phyloP scores from a whole-genome alignment of 176 grass and related monocot genomes.

The Dactylis glomerata region DNA sequence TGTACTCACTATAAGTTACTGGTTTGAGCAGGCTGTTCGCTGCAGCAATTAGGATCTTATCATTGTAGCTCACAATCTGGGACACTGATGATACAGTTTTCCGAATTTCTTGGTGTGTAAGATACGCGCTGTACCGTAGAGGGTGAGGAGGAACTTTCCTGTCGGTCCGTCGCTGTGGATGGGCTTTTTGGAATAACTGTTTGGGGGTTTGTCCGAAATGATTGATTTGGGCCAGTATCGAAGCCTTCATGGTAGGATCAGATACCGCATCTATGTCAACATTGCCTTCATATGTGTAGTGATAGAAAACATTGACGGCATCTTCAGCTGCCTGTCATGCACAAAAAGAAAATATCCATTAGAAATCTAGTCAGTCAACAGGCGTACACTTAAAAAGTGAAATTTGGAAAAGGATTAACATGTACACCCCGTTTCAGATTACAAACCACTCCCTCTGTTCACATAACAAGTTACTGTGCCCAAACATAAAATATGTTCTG shows the following conservation, averaged over 20 bases:
- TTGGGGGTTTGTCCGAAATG: slow-evolving; percentile 99
- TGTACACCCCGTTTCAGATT: slow-evolving; percentile 1
- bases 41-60: slow-evolving; percentile 68
- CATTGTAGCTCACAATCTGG: slow-evolving; percentile 93
- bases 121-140: slow-evolving; percentile 66
- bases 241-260: slow-evolving; percentile 99
- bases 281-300: slow-evolving; percentile 99
- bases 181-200: slow-evolving; percentile 89
- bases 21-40: slow-evolving; percentile 87
- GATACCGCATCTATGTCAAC: slow-evolving; percentile 96
- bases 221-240: slow-evolving; percentile 98
- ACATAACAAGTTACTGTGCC: slow-evolving; percentile 14
- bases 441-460: slow-evolving; percentile 5
- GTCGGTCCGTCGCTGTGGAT: slow-evolving; percentile 81
- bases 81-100: slow-evolving; percentile 68
- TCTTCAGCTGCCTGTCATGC: slow-evolving; percentile 85
- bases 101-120: slow-evolving; percentile 83
- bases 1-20: slow-evolving; percentile 70
- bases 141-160: slow-evolving; percentile 81
- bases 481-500: slow-evolving; percentile 4
- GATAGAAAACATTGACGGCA: slow-evolving; percentile 98
- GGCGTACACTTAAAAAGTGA: background rate
- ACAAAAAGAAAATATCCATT: slow-evolving; percentile 34
- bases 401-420: slow-evolving; percentile 16
- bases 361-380: slow-evolving; percentile 26